A percentile compares a stretch with the other conserved stretches of the same genome.
Conservation (phyloP, 2,329 filamentous ascomycete species). For the Orbilia brochopaga region DNA sequence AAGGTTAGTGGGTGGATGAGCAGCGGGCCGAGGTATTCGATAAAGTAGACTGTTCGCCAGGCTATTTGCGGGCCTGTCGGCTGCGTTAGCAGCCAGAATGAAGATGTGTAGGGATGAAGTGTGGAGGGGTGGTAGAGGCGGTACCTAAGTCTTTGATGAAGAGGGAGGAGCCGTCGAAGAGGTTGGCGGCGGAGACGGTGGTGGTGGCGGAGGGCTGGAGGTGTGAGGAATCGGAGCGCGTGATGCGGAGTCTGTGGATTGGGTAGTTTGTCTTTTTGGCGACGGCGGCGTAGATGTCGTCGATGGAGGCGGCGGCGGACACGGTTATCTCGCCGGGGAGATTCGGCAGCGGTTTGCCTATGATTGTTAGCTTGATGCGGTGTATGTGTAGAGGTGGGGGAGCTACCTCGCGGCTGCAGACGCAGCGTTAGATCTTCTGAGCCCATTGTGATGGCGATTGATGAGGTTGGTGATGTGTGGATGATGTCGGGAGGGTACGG, state of each 20-base stretch:
- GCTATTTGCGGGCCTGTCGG: slow-evolving; percentile 75
- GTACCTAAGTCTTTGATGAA: slow-evolving; percentile 95
- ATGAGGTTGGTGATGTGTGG: too few relatives aligned
- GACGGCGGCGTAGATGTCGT: slow-evolving; percentile 65
- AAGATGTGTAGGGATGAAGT: slow-evolving; percentile 12
- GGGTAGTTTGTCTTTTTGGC: slow-evolving; percentile 64
- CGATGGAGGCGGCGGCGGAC: slow-evolving; percentile 51
- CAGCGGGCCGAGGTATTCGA: slow-evolving; percentile 93
- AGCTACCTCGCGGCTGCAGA: slow-evolving; percentile 40
- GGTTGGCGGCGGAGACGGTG: slow-evolving; percentile 60
- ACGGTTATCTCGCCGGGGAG: slow-evolving; percentile 42
- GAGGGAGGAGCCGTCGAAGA: slow-evolving; percentile 68
- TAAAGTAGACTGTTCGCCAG: slow-evolving; percentile 91
- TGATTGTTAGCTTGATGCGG: slow-evolving; percentile 4
- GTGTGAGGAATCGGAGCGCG: slow-evolving; percentile 66
- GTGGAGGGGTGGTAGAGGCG: slow-evolving; percentile 54
- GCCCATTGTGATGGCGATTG: slow-evolving; percentile 13
- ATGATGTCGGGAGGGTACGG: too few relatives aligned
- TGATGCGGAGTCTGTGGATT: slow-evolving; percentile 68
- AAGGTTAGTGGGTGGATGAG: slow-evolving; percentile 76
- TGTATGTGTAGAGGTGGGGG: neutral
- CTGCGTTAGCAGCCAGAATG: slow-evolving; percentile 58
- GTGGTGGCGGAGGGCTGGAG: slow-evolving; percentile 20
- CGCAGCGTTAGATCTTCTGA: slow-evolving; percentile 36
- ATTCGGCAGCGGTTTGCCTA: slow-evolving; percentile 43